Base-by-base conservation (phyloP, 1,139 yeast species). In the Yamadazyma kanchanaburiensis region DNA sequence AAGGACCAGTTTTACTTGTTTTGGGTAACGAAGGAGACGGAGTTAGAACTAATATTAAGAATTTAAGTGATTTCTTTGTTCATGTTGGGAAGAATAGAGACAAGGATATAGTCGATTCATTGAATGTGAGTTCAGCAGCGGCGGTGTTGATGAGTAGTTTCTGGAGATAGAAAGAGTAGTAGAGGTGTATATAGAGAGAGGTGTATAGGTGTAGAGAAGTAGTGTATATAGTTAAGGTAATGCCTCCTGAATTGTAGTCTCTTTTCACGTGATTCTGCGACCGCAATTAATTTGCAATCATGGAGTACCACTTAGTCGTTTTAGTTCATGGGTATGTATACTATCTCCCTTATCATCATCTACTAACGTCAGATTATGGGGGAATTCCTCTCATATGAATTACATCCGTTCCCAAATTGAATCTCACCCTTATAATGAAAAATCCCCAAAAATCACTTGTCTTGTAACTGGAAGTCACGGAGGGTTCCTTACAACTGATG, bases 121-220 rank as follows among this genome's bases (percentile, higher is more conserved):
- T 88, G 44, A 88, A 88, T 51, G 96, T 86, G 22, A 84, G 94
- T 49, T 96, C 88, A 4, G 96, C 96, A 1, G 73, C 89, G 3
- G 94, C 89, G 1, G 50, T 87, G 21, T 50, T 86, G 31, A 56
- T 85, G 17, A 62, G 69, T 24, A 67, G 64, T 46, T 62, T 72
- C 27, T 42, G 63, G n/a, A 18, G 10, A 10, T 18, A 18, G 20
- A 10, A n/a, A n/a, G 5, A 6, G 17, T 13, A 9, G 25, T 13
- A 13, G 18, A 13, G n/a, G 10, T 18, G 20, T 18, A 18, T 18
- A 18, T 18, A 18, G 20, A 18, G 10, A 8, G 20, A 10, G 10
- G 20, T 8, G 20, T 8, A 23, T 17, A 10, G n/a, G 25, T 26
- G 15, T 12, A 25, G 12, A 25, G 25, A 4, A 5, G n/a, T 23